Conservation (phyloP, 441 rosid species). For the Erysimum cheiri region DNA sequence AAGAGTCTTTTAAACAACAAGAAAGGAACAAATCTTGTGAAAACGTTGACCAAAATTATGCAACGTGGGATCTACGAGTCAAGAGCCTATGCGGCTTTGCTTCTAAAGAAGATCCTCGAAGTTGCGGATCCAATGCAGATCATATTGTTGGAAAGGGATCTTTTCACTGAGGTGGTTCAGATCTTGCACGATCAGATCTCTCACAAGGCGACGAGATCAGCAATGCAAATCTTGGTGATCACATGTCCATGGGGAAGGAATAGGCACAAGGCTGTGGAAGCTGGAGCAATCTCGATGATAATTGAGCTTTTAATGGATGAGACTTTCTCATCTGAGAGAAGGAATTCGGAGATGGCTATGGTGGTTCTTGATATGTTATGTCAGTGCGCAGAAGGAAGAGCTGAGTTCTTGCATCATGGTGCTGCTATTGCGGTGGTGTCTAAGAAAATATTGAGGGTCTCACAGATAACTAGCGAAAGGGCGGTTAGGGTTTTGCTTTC, state of each 20-base stretch:
- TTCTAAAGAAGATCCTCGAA: constrained; percentile 62
- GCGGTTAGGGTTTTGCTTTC: constrained; percentile 72
- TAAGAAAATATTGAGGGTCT: constrained; percentile 83
- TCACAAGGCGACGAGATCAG: constrained; percentile 66
- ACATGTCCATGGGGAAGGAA: constrained; percentile 71
- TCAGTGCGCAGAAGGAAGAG: constrained; percentile 81
- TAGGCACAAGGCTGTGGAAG: constrained; percentile 65
- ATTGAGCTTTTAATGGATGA: constrained; percentile 70
- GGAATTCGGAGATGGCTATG: constrained; percentile 66
- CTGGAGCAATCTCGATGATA: constrained; percentile 58
- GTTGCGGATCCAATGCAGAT: constrained; percentile 68
- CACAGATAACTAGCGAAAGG: constrained; percentile 69
- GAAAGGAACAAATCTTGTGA: constrained; percentile 52
- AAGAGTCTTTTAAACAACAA: constrained; percentile 55
- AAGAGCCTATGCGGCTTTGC: constrained; percentile 67
- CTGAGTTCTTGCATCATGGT: constrained; percentile 69
- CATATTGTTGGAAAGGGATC: constrained; percentile 47
- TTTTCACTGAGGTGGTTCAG: constrained; percentile 59
- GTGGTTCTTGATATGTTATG: constrained; percentile 62
- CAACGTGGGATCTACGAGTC: constrained; percentile 69
- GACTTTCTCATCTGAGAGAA: constrained; percentile 51
- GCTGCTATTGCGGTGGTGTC: constrained; percentile 81
- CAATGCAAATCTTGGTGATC: constrained; percentile 56
- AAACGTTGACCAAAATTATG: constrained; percentile 62
- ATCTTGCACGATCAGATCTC: constrained; percentile 68